Conservation (phyloP, 345 rosid genomes). For the Alliaria petiolata region DNA sequence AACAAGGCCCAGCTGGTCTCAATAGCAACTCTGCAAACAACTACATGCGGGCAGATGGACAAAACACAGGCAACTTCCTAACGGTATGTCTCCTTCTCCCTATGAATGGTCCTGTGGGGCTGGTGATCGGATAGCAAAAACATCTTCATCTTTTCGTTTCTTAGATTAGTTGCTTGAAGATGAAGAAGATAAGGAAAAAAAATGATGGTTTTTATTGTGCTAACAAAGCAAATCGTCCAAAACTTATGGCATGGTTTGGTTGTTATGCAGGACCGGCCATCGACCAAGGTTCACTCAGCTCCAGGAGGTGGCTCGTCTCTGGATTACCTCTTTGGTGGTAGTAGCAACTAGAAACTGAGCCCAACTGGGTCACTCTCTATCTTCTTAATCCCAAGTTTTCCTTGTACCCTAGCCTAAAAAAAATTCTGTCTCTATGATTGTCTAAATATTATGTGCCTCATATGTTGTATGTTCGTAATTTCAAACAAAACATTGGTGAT, state of each 20-base stretch:
- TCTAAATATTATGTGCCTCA: neutral
- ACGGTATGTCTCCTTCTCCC: slow-evolving; percentile 39
- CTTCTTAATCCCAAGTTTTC: neutral
- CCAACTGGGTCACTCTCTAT: neutral
- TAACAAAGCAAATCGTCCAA: neutral
- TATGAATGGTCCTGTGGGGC: neutral
- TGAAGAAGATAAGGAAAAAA: neutral
- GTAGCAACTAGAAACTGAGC: slow-evolving; percentile 13
- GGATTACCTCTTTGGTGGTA: slow-evolving; percentile 48
- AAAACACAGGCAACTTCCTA: slow-evolving; percentile 72
- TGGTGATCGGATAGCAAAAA: neutral
- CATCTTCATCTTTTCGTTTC: neutral
- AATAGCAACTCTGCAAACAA: slow-evolving; percentile 56
- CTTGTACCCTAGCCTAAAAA: neutral
- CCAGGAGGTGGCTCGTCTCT: slow-evolving; percentile 41
- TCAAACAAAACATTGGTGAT: neutral
- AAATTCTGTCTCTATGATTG: neutral
- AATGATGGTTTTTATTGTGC: neutral
- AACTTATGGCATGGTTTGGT: neutral
- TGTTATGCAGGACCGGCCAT: slow-evolving; percentile 45
- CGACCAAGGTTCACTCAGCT: slow-evolving; percentile 57
- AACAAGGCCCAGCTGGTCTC: slow-evolving; percentile 68
- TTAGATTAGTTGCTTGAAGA: neutral
- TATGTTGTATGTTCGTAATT: neutral
- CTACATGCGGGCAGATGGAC: slow-evolving; percentile 69